A percentile compares a stretch with the other conserved stretches of the same genome.
Conservation (phyloP, 2,329 filamentous ascomycete genomes). For the Lomentospora prolificans region DNA sequence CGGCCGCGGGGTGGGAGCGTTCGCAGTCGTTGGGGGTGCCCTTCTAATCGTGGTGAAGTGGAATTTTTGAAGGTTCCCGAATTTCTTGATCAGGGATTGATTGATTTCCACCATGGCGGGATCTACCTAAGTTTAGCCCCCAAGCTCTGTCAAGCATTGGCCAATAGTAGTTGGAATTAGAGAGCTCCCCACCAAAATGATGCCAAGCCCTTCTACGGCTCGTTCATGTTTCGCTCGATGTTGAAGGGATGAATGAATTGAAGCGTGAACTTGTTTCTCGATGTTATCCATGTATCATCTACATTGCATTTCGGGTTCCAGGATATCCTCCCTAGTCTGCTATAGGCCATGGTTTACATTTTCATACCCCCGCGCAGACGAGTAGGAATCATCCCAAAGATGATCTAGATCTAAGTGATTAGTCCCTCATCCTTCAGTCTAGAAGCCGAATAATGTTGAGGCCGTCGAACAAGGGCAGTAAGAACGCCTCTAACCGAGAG, state of each 20-base stretch:
- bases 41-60: not conserved
- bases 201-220: too few species aligned
- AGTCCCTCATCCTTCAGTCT: conserved; percentile 18
- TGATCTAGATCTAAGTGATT: too few species aligned
- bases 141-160: not conserved
- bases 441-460: conserved; percentile 26
- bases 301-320: too few species aligned
- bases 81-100: not conserved
- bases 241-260: too few species aligned
- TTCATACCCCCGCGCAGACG: too few species aligned
- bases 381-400: too few species aligned
- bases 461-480: conserved; percentile 34
- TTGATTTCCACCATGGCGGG: not conserved
- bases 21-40: not conserved
- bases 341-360: too few species aligned
- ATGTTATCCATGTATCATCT: too few species aligned
- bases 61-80: not conserved
- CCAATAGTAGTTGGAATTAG: not conserved
- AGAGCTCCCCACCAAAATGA: not conserved
- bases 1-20: not conserved
- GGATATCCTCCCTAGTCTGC: too few species aligned
- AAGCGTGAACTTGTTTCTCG: too few species aligned
- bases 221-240: too few species aligned
- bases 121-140: not conserved
- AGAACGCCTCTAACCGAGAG: conserved; percentile 27